Evolutionary conservation across 345 rosid genomes (phyloP), one percentile per base, ranked within the genome.

Genomic region (Acer campestre): DNA sequence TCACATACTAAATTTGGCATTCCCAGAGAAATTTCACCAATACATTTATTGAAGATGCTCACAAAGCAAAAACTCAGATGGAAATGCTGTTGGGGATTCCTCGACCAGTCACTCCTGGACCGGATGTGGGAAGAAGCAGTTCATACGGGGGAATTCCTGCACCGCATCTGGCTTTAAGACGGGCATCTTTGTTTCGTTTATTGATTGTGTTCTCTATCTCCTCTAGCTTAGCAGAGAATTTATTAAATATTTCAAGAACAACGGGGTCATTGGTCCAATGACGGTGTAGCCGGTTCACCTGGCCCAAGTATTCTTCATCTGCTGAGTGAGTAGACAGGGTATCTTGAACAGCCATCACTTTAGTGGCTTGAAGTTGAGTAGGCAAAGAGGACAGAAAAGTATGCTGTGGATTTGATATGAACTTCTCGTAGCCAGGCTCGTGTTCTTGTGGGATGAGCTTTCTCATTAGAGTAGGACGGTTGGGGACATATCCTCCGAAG

Each of bases 321-420:
- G 90, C 75, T 1, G 99, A 91, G 80, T 95, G 99, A 25, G 98
- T 93, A 1, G 98, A 95, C 51, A 95, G 85, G 0, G 98, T 89
- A 77, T 95, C 91, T 79, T 95, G 99, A 11, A 90, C 98, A 1
- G 99, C 99, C 99, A 95, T 95, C 72, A 95, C 91, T 88, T 95
- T 95, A 5, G 97, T 92, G 27, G 98, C 96, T 84, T 95, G 99
- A 61, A 95, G 97, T 73, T 92, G 84, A 78, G 98, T 90, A 0
- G 99, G 93, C 79, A 95, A 75, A 7, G 97, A 87, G 18, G 90
- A 81, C 23, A 93, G 78, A 78, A 95, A 93, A 40, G 84, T 81
- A 18, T 13, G 79, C 68, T 92, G 97, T n/a, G 99, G 99, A 78
- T 87, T 89, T 35, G 77, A 58, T 48, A 93, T 86, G 77, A 95